Evolutionary conservation across 2,329 filamentous ascomycete genomes (phyloP), one percentile per base, ranked within the genome.

Genomic region (Penicillium psychrosexuale): DNA sequence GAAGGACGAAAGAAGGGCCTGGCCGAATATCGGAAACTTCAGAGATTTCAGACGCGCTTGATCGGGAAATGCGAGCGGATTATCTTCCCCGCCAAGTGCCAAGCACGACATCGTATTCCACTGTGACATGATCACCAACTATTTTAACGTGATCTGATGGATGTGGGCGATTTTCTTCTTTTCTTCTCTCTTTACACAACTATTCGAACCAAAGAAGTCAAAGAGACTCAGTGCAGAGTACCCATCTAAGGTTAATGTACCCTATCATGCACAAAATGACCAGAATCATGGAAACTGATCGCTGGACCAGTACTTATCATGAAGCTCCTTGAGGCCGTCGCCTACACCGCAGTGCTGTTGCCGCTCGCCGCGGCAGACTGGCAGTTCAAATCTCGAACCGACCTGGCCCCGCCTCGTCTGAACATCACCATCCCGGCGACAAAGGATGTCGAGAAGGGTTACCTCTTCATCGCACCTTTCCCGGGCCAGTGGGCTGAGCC

Each of bases 311-410:
- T 56, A 56, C 40, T 53, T 44, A 61, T 45, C 24, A 64, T 66
- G 63, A 67, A 65, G 55, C 31, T 58, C 27, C 55, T 60, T 51
- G 51, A 61, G 49, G n/a, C 50, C 34, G 30, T 68, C 33, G 45
- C 53, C 38, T 59, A 51, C 27, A 47, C 51, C n/a, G 47, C 54
- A 19, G 61, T 57, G 19, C 43, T 66, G 45, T 47, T 68, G 9
- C 60, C 60, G 9, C 60, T 61, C 60, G 60, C 53, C 15, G 61
- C 65, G 8, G 75, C 74, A 7, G 74, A 80, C 61, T 79, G 77
- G 75, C 75, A 76, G 58, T 80, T 74, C 67, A 76, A 76, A 51
- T 79, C 76, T 8, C 72, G 77, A 19, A 70, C 77, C 22, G 79
- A 81, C 61, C 67, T 81, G 17, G 72, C 77, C 3, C 76, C 77